phyloP scores from a whole-genome alignment of 108 stramenopile genomes.

The Conticribra guillardii region DNA sequence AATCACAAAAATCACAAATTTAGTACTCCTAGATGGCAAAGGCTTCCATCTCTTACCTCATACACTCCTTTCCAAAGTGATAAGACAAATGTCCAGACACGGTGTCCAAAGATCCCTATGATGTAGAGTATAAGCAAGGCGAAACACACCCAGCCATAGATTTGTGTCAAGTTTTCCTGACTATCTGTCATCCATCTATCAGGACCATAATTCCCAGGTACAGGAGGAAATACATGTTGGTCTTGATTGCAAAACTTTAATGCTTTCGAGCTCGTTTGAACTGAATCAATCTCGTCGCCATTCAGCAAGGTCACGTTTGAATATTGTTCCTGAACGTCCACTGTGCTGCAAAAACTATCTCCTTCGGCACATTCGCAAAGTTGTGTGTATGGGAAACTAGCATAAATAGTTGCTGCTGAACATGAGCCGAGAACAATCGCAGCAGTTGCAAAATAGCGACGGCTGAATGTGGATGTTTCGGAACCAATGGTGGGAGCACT shows the following conservation, averaged over 20 bases:
- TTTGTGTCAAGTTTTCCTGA: conserved; percentile 30
- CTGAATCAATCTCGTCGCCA: neutral
- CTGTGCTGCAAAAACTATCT: neutral
- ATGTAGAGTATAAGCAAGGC: conserved; percentile 36
- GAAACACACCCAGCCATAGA: conserved; percentile 53
- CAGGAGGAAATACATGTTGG: neutral
- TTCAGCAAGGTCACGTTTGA: neutral
- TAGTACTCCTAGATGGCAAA: no score
- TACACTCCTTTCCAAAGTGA: conserved; percentile 45
- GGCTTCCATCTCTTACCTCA: no score
- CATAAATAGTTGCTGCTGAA: neutral
- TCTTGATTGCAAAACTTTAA: neutral
- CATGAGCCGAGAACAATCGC: neutral
- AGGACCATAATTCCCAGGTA: neutral
- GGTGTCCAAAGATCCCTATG: conserved; percentile 38
- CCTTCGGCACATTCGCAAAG: neutral
- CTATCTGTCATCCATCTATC: conserved; percentile 1
- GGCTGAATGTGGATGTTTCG: conserved; percentile 1
- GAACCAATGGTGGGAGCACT: neutral
- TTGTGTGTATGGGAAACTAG: neutral
- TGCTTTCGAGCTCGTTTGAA: neutral
- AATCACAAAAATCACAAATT: no score
- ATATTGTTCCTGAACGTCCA: neutral
- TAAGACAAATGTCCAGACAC: conserved; percentile 18
- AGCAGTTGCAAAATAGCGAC: neutral